phyloP scores from a whole-genome alignment of 345 rosid species.

The Gossypium sturtianum region DNA sequence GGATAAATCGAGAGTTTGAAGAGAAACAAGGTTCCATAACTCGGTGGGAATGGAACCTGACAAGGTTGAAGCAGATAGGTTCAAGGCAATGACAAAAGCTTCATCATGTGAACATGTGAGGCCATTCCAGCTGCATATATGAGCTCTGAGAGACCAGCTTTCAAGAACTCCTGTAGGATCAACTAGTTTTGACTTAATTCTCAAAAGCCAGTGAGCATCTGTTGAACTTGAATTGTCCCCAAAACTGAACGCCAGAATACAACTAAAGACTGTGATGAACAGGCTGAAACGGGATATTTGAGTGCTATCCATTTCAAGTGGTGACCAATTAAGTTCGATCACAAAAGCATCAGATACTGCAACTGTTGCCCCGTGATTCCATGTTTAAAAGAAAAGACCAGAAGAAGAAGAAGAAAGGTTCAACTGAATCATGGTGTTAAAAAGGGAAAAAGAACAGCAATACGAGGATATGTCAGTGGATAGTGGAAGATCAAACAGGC shows the following conservation, averaged over 20 bases:
- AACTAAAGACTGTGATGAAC: slow-evolving; percentile 16
- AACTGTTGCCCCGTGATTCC: slow-evolving; percentile 11
- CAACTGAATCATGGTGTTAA: slow-evolving; percentile 2
- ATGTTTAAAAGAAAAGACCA: slow-evolving; percentile 17
- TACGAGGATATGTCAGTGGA: slow-evolving; percentile 12
- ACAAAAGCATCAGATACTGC: slow-evolving; percentile 16
- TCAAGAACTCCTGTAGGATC: slow-evolving; percentile 45
- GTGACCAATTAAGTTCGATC: slow-evolving; percentile 2
- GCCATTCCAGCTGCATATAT: slow-evolving; percentile 64
- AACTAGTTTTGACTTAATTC: slow-evolving; percentile 43
- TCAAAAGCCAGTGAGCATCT: slow-evolving; percentile 47
- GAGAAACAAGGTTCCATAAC: slow-evolving; percentile 42
- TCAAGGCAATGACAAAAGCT: slow-evolving; percentile 40
- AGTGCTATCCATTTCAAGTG: slow-evolving; percentile 27
- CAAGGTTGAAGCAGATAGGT: slow-evolving; percentile 53
- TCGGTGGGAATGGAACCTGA: slow-evolving; percentile 55
- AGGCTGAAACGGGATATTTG: slow-evolving; percentile 26
- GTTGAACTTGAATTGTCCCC: slow-evolving; percentile 28
- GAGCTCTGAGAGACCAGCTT: slow-evolving; percentile 45
- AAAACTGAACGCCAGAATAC: slow-evolving; percentile 18
- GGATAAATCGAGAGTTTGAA: slow-evolving; percentile 66
- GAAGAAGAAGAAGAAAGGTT: slow-evolving; percentile 14
- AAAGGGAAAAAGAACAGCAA: slow-evolving; percentile 9
- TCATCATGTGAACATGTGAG: slow-evolving; percentile 55
- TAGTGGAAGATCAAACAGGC: slow-evolving; percentile 3